Conservation (phyloP, 2,329 filamentous ascomycete species). For the Pezicula rhizophila region DNA sequence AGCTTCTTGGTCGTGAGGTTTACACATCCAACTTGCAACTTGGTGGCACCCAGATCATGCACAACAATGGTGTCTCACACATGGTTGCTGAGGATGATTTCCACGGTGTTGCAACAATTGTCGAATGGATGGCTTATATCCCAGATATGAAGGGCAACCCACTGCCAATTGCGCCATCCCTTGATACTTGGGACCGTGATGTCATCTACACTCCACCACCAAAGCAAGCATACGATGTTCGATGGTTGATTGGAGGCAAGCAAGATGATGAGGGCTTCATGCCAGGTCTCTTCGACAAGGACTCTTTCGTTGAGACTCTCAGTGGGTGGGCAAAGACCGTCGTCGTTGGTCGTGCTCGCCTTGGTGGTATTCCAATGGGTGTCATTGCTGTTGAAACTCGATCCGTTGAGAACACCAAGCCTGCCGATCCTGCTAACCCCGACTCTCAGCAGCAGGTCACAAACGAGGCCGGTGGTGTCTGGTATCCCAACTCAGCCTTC, state of each 20-base stretch:
- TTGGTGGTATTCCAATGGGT: conserved; percentile 96
- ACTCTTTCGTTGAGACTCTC: conserved; percentile 93
- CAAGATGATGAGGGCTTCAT: conserved; percentile 76
- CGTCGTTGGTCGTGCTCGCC: conserved; percentile 89
- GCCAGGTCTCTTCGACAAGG: conserved; percentile 89
- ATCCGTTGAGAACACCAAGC: conserved; percentile 92
- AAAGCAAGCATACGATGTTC: conserved; percentile 81
- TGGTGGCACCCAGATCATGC: conserved; percentile 99
- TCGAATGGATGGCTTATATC: conserved; percentile 96
- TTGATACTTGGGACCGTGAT: conserved; percentile 89
- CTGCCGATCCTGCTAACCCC: conserved; percentile 94
- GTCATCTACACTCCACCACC: conserved; percentile 73
- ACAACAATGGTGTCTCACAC: conserved; percentile 98
- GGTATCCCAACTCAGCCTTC: conserved; percentile 99
- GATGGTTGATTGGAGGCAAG: conserved; percentile 87
- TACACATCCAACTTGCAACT: conserved; percentile 99
- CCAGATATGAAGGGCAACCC: conserved; percentile 92
- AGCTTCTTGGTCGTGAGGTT: conserved; percentile 93
- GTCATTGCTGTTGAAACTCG: conserved; percentile 96
- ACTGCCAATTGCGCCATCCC: conserved; percentile 81
- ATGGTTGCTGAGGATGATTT: conserved; percentile 98
- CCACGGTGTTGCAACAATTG: conserved; percentile 94
- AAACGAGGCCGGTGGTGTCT: conserved; percentile 95
- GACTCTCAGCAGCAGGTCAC: conserved; percentile 95
- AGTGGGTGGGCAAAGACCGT: conserved; percentile 97